A percentile compares a stretch with the other conserved stretches of the same genome.
Evolutionary conservation across 306 rosid genomes (phyloP).

Genomic region (Pyrus betulifolia): DNA sequence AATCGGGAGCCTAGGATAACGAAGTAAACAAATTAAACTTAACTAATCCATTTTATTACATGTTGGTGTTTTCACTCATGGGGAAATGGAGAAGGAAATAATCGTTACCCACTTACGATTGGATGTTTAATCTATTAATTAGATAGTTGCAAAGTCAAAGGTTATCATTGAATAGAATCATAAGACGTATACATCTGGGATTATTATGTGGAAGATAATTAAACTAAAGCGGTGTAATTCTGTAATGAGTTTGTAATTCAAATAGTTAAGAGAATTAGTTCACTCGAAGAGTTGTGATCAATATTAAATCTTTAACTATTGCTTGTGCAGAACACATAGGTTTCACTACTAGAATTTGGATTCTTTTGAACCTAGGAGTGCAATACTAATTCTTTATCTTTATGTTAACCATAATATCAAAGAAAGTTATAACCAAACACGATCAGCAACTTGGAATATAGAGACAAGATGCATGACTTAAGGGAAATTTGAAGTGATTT

Average conservation of each 20-base stretch:
- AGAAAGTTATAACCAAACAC: no score
- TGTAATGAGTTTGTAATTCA: no score
- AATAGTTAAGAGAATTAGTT: no score
- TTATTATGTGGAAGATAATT: neutral
- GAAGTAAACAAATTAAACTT: neutral
- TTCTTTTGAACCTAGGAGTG: no score
- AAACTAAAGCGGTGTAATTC: neutral
- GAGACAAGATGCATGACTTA: neutral
- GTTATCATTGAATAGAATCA: neutral
- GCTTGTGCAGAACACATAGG: no score
- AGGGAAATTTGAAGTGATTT: no score
- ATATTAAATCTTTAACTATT: no score
- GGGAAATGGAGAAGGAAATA: neutral
- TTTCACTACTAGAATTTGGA: no score
- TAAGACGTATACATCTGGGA: neutral
- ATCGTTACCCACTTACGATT: neutral
- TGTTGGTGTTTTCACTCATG: neutral
- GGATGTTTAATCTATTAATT: neutral
- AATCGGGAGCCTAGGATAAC: neutral
- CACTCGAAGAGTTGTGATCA: no score
- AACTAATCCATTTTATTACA: neutral
- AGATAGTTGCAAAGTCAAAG: neutral
- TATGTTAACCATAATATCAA: no score
- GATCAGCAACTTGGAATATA: neutral
- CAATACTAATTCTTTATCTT: no score